These are phyloP conservation scores for Blastomyces parvus DNA, from an alignment of 2,329 filamentous ascomycete genomes.

Conservation along the genomic window DNA sequence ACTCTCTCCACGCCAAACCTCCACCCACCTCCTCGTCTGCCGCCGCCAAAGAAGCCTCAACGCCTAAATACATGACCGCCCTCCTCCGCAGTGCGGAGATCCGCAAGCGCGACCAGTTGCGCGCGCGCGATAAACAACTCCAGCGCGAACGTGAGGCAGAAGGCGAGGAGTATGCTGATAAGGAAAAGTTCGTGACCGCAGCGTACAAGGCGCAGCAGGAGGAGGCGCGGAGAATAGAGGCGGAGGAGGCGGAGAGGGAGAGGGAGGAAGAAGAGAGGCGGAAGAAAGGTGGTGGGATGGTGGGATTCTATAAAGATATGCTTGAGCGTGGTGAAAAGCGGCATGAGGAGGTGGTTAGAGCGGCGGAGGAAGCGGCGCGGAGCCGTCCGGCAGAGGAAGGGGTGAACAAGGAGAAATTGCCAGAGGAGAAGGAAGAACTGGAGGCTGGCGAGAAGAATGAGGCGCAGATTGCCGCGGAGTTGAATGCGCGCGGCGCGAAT, in stretches of 20 bases:
- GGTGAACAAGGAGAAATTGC: conserved; percentile 21
- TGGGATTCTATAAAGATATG: conserved; percentile 52
- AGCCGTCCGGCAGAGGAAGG: conserved; percentile 26
- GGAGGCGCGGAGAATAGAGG: conserved; percentile 48
- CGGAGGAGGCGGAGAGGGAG: conserved; percentile 47
- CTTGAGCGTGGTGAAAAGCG: conserved; percentile 49
- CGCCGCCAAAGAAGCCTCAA: conserved; percentile 16
- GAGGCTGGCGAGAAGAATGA: conserved; percentile 39
- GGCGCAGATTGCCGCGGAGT: conserved; percentile 46
- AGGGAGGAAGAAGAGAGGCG: conserved; percentile 45
- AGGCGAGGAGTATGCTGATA: conserved; percentile 57
- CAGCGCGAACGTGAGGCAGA: conserved; percentile 54
- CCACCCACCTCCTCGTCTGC: conserved; percentile 21
- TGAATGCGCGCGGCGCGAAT: conserved; percentile 43
- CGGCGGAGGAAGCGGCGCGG: conserved; percentile 39
- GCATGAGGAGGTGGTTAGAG: conserved; percentile 49
- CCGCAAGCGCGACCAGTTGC: conserved; percentile 54
- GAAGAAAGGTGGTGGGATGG: conserved; percentile 46
- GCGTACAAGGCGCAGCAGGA: conserved; percentile 58
- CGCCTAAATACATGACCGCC: conserved; percentile 52
- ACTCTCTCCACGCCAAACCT: conserved; percentile 37
- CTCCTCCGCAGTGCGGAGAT: conserved; percentile 51
- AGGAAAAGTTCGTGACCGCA: conserved; percentile 57
- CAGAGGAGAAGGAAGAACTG: conserved; percentile 18
- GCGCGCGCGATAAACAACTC: conserved; percentile 52